A percentile compares a stretch with the other conserved stretches of the same genome.
Evolutionary conservation across 2,329 filamentous ascomycete genomes (phyloP).

Genomic region (Cladosporium sp.): DNA sequence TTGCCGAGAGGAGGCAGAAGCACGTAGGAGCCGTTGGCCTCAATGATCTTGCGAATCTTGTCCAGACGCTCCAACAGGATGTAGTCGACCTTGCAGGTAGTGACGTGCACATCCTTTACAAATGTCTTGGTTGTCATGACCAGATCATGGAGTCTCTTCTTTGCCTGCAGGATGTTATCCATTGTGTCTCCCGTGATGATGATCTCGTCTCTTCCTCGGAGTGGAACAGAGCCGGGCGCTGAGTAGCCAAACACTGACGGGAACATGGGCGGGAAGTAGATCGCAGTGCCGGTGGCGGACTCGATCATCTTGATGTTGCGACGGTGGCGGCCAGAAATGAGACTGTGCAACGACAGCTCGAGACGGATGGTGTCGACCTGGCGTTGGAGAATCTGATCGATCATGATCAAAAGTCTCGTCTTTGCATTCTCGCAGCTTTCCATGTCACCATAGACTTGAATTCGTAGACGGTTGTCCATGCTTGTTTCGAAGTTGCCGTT

Average conservation of each 20-base stretch:
- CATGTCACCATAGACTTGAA: conserved; percentile 93
- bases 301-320: conserved; percentile 99
- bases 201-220: conserved; percentile 84
- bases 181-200: conserved; percentile 90
- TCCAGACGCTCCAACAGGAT: conserved; percentile 88
- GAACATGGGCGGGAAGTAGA: conserved; percentile 96
- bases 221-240: conserved; percentile 71
- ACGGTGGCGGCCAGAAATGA: conserved; percentile 88
- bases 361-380: conserved; percentile 78
- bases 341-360: conserved; percentile 83
- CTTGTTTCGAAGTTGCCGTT: conserved; percentile 78
- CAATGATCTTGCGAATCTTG: conserved; percentile 97
- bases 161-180: conserved; percentile 83
- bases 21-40: conserved; percentile 93
- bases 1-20: conserved; percentile 86
- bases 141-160: conserved; percentile 86
- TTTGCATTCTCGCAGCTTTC: conserved; percentile 96
- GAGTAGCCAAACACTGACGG: conserved; percentile 89
- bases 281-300: conserved; percentile 90
- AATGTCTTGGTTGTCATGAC: conserved; percentile 72
- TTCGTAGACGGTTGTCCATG: conserved; percentile 83
- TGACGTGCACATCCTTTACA: conserved; percentile 89
- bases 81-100: conserved; percentile 90
- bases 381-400: conserved; percentile 82
- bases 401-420: conserved; percentile 92